Evolutionary conservation across 176 grass and related monocot species (phyloP).

Genomic region (Chloris gayana): DNA sequence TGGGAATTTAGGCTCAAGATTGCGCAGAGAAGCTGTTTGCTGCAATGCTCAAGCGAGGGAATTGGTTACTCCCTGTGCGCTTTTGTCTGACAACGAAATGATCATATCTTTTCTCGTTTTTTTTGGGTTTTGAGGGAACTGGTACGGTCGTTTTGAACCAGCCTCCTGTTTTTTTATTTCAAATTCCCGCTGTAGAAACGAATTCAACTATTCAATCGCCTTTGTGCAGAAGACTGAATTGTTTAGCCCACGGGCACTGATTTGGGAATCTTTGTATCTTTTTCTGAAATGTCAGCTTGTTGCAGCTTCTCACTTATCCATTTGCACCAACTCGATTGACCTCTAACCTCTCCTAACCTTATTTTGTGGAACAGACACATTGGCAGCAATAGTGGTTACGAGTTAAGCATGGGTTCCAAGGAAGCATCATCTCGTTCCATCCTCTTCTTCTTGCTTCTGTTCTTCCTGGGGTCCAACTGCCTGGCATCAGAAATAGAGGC

Average conservation of each 20-base stretch:
- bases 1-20: background rate
- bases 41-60: background rate
- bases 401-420: slow-evolving; percentile 38
- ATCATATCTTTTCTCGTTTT: background rate
- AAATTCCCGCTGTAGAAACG: background rate
- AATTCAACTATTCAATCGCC: background rate
- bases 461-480: slow-evolving; percentile 30
- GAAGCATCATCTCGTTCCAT: background rate
- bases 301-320: background rate
- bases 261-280: too few species aligned
- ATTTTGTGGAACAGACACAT: slow-evolving; percentile 10
- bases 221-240: background rate
- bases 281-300: too few species aligned
- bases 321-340: slow-evolving; percentile 6
- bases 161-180: background rate
- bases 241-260: too few species aligned
- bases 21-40: slow-evolving; percentile 3
- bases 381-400: slow-evolving; percentile 10
- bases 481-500: slow-evolving; percentile 45
- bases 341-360: background rate
- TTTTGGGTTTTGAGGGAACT: too few species aligned
- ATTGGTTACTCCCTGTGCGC: background rate
- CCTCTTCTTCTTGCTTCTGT: slow-evolving; percentile 28
- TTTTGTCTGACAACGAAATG: background rate
- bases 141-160: background rate